Evolutionary conservation across 2,329 filamentous ascomycete species (phyloP).

Genomic region (Claviceps monticola): DNA sequence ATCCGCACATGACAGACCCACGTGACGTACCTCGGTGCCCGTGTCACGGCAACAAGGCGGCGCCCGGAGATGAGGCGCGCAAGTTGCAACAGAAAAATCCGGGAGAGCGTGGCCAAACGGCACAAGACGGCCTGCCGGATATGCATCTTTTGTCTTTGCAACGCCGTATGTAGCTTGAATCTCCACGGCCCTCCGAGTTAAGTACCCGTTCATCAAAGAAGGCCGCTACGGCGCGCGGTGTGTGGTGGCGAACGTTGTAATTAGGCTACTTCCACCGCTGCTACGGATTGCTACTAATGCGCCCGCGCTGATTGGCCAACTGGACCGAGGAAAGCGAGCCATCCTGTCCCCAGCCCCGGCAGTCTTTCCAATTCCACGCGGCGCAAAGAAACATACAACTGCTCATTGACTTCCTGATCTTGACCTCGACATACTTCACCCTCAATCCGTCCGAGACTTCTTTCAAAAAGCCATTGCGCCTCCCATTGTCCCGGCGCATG

Average conservation of each 20-base stretch:
- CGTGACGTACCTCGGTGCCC: too few species aligned
- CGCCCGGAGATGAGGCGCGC: too few species aligned
- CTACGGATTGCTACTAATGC: conserved; percentile 6
- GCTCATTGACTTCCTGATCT: not conserved
- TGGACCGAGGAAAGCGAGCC: conserved; percentile 18
- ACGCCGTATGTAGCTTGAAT: not conserved
- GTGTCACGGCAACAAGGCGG: too few species aligned
- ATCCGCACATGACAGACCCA: too few species aligned
- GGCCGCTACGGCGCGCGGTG: not conserved
- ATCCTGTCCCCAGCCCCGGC: not conserved
- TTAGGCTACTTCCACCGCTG: conserved; percentile 4
- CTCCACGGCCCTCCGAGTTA: not conserved
- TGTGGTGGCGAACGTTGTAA: not conserved
- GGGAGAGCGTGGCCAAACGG: too few species aligned
- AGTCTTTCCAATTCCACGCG: not conserved
- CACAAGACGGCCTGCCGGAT: too few species aligned
- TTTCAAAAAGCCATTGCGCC: conserved; percentile 2
- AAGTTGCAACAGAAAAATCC: too few species aligned
- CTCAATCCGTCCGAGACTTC: not conserved
- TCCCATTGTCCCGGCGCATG: conserved; percentile 14
- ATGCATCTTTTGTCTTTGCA: too few species aligned
- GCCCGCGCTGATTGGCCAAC: conserved; percentile 18
- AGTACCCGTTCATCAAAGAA: not conserved
- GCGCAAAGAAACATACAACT: conserved; percentile 5
- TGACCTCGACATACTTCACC: not conserved